Evolutionary conservation across 192 early-diverging fungal species (phyloP).

Genomic region (Linnemannia schmuckeri): DNA sequence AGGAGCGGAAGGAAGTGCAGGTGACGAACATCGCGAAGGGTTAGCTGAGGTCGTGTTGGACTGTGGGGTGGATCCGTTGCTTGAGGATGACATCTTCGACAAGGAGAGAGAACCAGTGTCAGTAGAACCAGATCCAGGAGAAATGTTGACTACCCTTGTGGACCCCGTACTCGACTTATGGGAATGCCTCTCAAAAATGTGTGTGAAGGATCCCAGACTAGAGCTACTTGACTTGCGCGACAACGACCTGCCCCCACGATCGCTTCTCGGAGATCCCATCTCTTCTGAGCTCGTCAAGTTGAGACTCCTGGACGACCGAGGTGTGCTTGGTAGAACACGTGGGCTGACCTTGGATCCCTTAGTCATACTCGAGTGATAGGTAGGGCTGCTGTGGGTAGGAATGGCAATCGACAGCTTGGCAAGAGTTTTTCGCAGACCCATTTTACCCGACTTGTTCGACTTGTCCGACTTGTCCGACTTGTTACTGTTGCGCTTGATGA

Average conservation of each 20-base stretch:
- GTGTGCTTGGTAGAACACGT: slow-evolving; percentile 2
- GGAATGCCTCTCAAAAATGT: slow-evolving; percentile 11
- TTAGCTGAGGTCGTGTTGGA: neutral
- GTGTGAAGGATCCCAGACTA: slow-evolving; percentile 34
- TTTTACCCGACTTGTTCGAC: slow-evolving; percentile 18
- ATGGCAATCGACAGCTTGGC: slow-evolving; percentile 50
- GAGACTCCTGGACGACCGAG: slow-evolving; percentile 32
- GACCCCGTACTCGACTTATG: slow-evolving; percentile 43
- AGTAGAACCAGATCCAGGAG: slow-evolving; percentile 31
- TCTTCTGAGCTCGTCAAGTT: slow-evolving; percentile 30
- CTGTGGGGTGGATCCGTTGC: neutral
- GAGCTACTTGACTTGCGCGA: slow-evolving; percentile 42
- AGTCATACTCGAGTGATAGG: neutral
- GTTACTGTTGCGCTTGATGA: slow-evolving; percentile 11
- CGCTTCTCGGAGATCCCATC: slow-evolving; percentile 8
- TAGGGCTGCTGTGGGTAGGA: slow-evolving; percentile 17
- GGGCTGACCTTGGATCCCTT: slow-evolving; percentile 21
- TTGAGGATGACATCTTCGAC: neutral
- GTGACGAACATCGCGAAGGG: slow-evolving; percentile 9
- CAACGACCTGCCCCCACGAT: neutral
- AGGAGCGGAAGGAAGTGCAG: neutral
- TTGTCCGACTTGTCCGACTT: slow-evolving; percentile 20
- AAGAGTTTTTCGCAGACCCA: slow-evolving; percentile 40
- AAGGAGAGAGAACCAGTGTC: neutral
- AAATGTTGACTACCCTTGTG: slow-evolving; percentile 23